Percentiles rank a stretch among this genome's conserved stretches.
These are phyloP conservation scores for Hyaloscypha variabilis DNA, from an alignment of 495 filamentous ascomycete species.

Conservation along the genomic window DNA sequence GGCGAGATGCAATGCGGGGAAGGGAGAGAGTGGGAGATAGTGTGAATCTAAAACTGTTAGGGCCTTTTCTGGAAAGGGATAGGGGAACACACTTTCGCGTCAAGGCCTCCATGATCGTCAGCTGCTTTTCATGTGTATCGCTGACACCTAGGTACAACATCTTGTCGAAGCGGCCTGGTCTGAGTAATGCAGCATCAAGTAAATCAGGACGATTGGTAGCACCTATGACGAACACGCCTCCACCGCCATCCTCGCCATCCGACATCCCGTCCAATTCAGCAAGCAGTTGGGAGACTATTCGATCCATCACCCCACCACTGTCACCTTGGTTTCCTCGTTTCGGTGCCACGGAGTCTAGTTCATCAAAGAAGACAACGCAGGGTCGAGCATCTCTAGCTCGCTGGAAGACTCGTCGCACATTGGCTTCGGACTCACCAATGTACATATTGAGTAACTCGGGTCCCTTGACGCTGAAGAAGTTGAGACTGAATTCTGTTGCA, in stretches of 20 bases:
- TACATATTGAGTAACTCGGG: slow-evolving; percentile 99
- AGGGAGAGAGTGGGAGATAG: slow-evolving; percentile 78
- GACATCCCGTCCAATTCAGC: slow-evolving; percentile 98
- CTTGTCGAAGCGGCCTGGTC: slow-evolving; percentile 96
- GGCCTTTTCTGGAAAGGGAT: slow-evolving; percentile 23
- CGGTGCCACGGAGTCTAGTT: slow-evolving; percentile 94
- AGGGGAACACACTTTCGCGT: slow-evolving; percentile 75
- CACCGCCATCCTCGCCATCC: slow-evolving; percentile 79
- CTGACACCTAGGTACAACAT: slow-evolving; percentile 97
- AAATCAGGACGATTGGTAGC: slow-evolving; percentile 95
- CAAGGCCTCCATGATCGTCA: slow-evolving; percentile 90
- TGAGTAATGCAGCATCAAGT: slow-evolving; percentile 85
- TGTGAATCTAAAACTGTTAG: slow-evolving; percentile 62
- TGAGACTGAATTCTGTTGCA: slow-evolving; percentile 96
- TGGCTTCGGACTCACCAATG: slow-evolving; percentile 97
- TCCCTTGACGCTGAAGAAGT: slow-evolving; percentile 99
- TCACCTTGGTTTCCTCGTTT: slow-evolving; percentile 98
- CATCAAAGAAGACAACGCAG: slow-evolving; percentile 98
- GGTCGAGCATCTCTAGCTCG: slow-evolving; percentile 92
- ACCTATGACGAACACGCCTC: slow-evolving; percentile 96
- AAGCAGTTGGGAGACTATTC: slow-evolving; percentile 93
- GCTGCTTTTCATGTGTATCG: slow-evolving; percentile 95
- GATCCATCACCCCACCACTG: slow-evolving; percentile 98
- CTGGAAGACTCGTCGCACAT: slow-evolving; percentile 95
- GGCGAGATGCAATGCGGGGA: slow-evolving; percentile 65